Base-by-base conservation (phyloP, 2,329 filamentous ascomycete genomes). In the Alternaria brassicicola region DNA sequence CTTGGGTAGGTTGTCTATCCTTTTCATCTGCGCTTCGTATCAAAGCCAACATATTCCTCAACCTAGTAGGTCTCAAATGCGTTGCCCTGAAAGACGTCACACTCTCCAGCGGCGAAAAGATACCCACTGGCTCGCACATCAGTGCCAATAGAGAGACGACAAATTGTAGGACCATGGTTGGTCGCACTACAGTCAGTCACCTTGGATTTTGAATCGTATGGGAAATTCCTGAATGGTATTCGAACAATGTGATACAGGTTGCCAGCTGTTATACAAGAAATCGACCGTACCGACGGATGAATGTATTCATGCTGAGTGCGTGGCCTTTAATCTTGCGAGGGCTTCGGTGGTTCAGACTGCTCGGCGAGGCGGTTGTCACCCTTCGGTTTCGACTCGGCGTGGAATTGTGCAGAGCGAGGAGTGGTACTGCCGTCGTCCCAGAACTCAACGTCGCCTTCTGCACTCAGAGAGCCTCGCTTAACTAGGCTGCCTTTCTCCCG, bases 401-500 rank as follows among this genome's bases (percentile, higher is more conserved):
- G 69, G 54, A 76, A 77, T 9, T 73, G 68, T 23, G 75, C 66
- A 2, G 75, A 76, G 23, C 75, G 71, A 41, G 71, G 66, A 4
- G 75, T 76, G 7, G 65, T 65, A 13, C 80, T 79, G 15, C 88
- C 87, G 64, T 96, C 91, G 28, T 91, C 89, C 89, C 93, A 97
- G 67, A 97, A 95, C 76, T 98, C 94, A 46, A 97, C 80, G 74
- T 97, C 91, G n/a, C 92, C 92, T 65, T 93, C 88, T 65, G 88
- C 86, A 50, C 89, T 87, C 30, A 93, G 73, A 26, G 85, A 86
- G 17, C 91, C 90, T 60, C 86, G 86, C 81, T 89, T 91, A 59
- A 94, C 84, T 1, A 91, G 78, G 64, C 88, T 85, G 5, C 93
- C 94, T 72, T 89, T 89, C 65, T 92, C 88, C 57, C 83, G 81